Base-by-base conservation (phyloP, 345 rosid genomes). In the Clausena lansium region DNA sequence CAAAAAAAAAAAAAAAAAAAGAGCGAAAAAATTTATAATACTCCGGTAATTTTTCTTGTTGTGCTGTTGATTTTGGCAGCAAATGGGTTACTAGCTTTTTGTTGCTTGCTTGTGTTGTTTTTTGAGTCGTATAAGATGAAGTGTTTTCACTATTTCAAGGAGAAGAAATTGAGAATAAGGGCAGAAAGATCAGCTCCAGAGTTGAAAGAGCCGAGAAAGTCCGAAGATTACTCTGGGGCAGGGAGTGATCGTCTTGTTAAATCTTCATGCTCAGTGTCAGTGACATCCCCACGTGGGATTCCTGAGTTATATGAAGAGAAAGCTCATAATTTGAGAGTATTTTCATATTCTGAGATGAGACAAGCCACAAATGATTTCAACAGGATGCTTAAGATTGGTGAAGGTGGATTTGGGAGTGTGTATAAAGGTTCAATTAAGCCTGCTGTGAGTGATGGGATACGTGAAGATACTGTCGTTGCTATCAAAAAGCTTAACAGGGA, bases 361-460 rank as follows among this genome's bases (percentile, higher is more conserved):
- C 83, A 85, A 28, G 98, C 98, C 9, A 93, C 98, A 5, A 22
- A 63, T 74, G 90, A 87, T 63, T 95, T 95, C 83, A 89, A 28
- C 77, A 82, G 92, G 81, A 77, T 65, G 50, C 84, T 85, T 38
- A 92, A 87, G 91, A 88, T 95, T 45, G 98, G 98, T 5, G 97
- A 95, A 87, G 98, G 98, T 33, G 98, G 98, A 9, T 95, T 95
- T 24, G 98, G 98, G 52, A 70, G 76, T 75, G 97, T 95, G 36
- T 95, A 89, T 39, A 89, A 84, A 85, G 98, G 95, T 39, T 79
- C 86, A 24, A 86, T 95, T 76, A 82, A 78, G 79, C 79, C 79
- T 77, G 74, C 60, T 39, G 50, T 4, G 3, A 17, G 50, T 45
- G 87, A 70, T 73, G 94, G 91, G 30, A 79, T 79, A 2, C 87